Conservation (phyloP, 108 stramenopile species). For the Skeletonema potamos region DNA sequence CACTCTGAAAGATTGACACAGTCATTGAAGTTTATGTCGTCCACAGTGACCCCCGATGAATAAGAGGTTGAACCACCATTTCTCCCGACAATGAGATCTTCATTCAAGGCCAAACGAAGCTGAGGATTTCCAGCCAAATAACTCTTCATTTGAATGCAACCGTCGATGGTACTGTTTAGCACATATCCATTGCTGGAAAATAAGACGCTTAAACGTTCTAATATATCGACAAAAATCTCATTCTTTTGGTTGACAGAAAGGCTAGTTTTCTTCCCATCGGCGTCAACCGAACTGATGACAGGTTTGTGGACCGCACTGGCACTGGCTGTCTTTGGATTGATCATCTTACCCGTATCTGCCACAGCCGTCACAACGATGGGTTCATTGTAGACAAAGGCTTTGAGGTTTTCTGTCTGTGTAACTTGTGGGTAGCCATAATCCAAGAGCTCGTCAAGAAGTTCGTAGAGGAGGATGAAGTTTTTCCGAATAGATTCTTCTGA, state of each 20-base stretch:
- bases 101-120: constrained; percentile 96
- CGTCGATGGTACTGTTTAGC: constrained; percentile 98
- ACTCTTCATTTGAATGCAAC: constrained; percentile 97
- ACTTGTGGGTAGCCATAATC: constrained; percentile 99
- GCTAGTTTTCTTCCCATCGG: constrained; percentile 63
- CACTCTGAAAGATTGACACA: constrained; percentile 97
- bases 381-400: constrained; percentile 98
- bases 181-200: constrained; percentile 98
- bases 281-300: constrained; percentile 85
- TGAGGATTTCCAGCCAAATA: constrained; percentile 97
- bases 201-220: constrained; percentile 97
- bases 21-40: constrained; percentile 99
- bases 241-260: constrained; percentile 85
- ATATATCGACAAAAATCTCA: constrained; percentile 99
- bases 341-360: constrained; percentile 79
- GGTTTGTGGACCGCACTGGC: constrained; percentile 95
- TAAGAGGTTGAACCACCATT: constrained; percentile 53
- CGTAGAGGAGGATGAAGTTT: constrained; percentile 99
- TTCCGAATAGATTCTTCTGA: constrained; percentile 98
- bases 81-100: constrained; percentile 96
- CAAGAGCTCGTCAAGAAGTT: constrained; percentile 98
- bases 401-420: constrained; percentile 95
- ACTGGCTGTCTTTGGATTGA: constrained; percentile 96
- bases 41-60: constrained; percentile 80
- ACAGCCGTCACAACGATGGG: constrained; percentile 90